Percentiles rank a stretch among this genome's conserved stretches.
These are phyloP conservation scores for Pseudotsuga menziesii DNA, from an alignment of 75 land plant genomes.

Conservation along the genomic window DNA sequence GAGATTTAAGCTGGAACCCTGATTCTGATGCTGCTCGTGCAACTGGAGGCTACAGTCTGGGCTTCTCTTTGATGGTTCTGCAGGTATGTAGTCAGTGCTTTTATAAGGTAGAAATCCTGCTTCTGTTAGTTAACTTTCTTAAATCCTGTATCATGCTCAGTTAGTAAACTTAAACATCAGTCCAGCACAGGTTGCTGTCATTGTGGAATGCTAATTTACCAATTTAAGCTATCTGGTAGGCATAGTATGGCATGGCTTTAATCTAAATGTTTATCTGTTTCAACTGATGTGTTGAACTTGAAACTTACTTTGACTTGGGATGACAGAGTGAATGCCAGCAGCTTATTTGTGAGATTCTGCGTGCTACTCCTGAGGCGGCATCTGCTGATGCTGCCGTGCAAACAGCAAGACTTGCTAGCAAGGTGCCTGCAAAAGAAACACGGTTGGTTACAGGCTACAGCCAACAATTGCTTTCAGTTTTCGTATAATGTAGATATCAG, in stretches of 20 bases:
- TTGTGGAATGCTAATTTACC: too few relatives aligned
- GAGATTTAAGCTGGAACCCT: conserved; percentile 56
- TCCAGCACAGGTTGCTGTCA: background rate
- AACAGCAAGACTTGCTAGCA: conserved; percentile 95
- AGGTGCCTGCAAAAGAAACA: conserved; percentile 67
- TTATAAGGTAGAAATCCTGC: background rate
- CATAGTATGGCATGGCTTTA: background rate
- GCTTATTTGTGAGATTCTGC: conserved; percentile 95
- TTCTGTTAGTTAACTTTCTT: conserved; percentile 6
- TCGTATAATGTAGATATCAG: too few relatives aligned
- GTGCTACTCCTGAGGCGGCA: conserved; percentile 99
- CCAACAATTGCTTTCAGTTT: too few relatives aligned
- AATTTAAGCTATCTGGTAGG: too few relatives aligned
- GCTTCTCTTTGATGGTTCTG: conserved; percentile 83
- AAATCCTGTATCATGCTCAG: background rate
- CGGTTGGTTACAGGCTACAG: conserved; percentile 22
- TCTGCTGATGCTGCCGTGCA: conserved; percentile 96
- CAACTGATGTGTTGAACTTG: background rate
- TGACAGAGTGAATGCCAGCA: conserved; percentile 98
- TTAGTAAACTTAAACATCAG: background rate
- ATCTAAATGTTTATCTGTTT: background rate
- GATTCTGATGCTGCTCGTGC: conserved; percentile 79
- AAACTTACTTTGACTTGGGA: background rate
- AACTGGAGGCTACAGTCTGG: conserved; percentile 90
- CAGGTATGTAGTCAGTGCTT: conserved; percentile 50